Evolutionary conservation across 139 green algal genomes (phyloP), one percentile per base, ranked within the genome.

Genomic region (Yamagishiella unicocca): DNA sequence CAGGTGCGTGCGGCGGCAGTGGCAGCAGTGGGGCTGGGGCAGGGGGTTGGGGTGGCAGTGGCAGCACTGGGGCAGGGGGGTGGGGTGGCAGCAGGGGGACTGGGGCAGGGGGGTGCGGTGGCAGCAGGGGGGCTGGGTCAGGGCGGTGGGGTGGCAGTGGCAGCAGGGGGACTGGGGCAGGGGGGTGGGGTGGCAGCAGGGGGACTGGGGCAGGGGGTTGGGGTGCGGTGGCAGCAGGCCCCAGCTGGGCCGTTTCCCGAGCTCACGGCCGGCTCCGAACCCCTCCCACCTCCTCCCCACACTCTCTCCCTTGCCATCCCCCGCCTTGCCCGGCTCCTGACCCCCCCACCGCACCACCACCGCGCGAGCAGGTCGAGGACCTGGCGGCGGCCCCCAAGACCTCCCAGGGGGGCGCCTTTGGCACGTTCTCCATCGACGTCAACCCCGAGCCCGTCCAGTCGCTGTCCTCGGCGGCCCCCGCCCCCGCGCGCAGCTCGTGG

Each of bases 351-450:
- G 35, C 2, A 31, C 35, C 35, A 9, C 67, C 33, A 2, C 67
- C 38, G 19, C 8, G 7, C 40, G 1, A 58, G 2, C 85, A 73
- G 17, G 50, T 55, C 3, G 83, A 90, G 0, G 87, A 89, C 45
- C 42, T 97, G 66, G 53, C 73, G n/a, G 72, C 81, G 0, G 93
- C 92, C 12, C 93, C 94, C 3, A 85, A 81, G 35, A 88, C 93
- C n/a, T 85, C 66, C 58, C 91, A 93, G 67, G 79, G 88, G 55
- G 93, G 91, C 42, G 82, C 93, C 1, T 97, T 97, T 88, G 91
- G 88, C 84, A 83, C 90, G 58, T 96, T 97, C 84, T 89, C 83
- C 61, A 74, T 89, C 35, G 70, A 78, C 40, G 33, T 40, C 70
- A 55, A 1, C 70, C 14, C 38, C 38, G 38, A 55, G 2, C 14